These are phyloP conservation scores for Cladosporium oxysporum DNA, from an alignment of 2,329 filamentous ascomycete genomes.

Conservation along the genomic window DNA sequence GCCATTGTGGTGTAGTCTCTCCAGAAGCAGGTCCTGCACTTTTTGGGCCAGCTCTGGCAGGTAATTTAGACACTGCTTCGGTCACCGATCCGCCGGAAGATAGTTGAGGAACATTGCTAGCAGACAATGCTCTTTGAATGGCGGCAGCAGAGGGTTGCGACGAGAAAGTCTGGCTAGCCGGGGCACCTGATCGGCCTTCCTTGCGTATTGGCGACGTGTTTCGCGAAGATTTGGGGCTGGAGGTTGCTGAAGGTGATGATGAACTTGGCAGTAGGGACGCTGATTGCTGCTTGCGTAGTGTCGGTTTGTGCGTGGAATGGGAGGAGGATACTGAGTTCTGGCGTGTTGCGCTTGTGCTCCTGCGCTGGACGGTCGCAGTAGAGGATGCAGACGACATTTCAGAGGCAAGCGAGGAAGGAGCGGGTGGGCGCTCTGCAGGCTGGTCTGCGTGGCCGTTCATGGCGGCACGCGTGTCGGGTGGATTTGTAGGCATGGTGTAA, in stretches of 20 bases:
- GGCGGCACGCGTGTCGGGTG: slow-evolving; percentile 7
- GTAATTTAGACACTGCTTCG: slow-evolving; percentile 63
- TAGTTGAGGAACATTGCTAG: slow-evolving; percentile 67
- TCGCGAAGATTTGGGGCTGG: slow-evolving; percentile 49
- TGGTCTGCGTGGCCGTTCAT: slow-evolving; percentile 8
- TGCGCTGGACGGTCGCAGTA: slow-evolving; percentile 15
- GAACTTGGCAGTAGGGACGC: slow-evolving; percentile 30
- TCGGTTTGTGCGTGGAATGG: slow-evolving; percentile 21
- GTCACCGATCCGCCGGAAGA: slow-evolving; percentile 56
- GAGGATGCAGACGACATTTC: slow-evolving; percentile 16
- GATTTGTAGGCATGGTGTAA: slow-evolving; percentile 7
- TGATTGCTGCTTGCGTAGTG: slow-evolving; percentile 32
- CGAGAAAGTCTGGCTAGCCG: slow-evolving; percentile 36
- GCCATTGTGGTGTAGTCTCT: slow-evolving; percentile 66
- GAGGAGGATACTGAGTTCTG: slow-evolving; percentile 23
- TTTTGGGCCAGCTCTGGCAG: slow-evolving; percentile 58
- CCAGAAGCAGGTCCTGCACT: slow-evolving; percentile 52
- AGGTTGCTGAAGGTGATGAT: slow-evolving; percentile 39
- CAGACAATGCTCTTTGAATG: slow-evolving; percentile 67
- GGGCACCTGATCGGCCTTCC: slow-evolving; percentile 43
- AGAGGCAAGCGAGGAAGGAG: slow-evolving; percentile 1
- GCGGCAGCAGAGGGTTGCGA: slow-evolving; percentile 62
- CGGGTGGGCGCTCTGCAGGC: slow-evolving; percentile 5
- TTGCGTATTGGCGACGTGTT: slow-evolving; percentile 51
- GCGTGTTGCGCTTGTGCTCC: slow-evolving; percentile 15